Evolutionary conservation across 2,329 filamentous ascomycete genomes (phyloP).

Genomic region (Fonsecaea pedrosoi): DNA sequence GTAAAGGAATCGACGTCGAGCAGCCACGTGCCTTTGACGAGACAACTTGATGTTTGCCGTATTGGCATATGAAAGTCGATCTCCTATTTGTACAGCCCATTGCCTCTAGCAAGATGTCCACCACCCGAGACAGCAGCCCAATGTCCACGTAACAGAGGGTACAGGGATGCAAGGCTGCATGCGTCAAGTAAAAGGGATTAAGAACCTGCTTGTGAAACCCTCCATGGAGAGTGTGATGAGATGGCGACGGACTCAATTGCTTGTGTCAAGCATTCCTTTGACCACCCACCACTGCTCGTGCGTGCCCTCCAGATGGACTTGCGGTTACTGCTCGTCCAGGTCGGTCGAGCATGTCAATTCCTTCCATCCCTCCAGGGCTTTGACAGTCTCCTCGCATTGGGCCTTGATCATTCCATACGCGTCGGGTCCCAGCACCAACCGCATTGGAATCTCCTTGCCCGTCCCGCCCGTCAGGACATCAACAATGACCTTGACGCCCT

Average conservation of each 20-base stretch:
- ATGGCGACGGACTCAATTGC: neutral
- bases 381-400: constrained; percentile 54
- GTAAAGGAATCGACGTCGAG: too few relatives aligned
- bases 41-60: too few relatives aligned
- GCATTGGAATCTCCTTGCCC: constrained; percentile 59
- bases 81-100: too few relatives aligned
- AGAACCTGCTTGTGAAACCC: neutral
- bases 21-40: too few relatives aligned
- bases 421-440: constrained; percentile 64
- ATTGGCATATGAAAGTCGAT: too few relatives aligned
- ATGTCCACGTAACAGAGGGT: neutral
- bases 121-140: neutral
- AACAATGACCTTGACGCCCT: constrained; percentile 60
- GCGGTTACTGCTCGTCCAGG: constrained; percentile 23
- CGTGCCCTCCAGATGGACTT: neutral
- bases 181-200: neutral
- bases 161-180: neutral
- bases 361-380: constrained; percentile 60
- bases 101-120: neutral
- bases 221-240: neutral
- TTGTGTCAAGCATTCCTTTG: neutral
- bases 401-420: constrained; percentile 50
- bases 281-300: neutral
- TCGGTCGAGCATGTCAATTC: constrained; percentile 49
- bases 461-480: constrained; percentile 61